These are phyloP conservation scores for Colletotrichum filicis DNA, from an alignment of 2,329 filamentous ascomycete genomes.

Conservation along the genomic window DNA sequence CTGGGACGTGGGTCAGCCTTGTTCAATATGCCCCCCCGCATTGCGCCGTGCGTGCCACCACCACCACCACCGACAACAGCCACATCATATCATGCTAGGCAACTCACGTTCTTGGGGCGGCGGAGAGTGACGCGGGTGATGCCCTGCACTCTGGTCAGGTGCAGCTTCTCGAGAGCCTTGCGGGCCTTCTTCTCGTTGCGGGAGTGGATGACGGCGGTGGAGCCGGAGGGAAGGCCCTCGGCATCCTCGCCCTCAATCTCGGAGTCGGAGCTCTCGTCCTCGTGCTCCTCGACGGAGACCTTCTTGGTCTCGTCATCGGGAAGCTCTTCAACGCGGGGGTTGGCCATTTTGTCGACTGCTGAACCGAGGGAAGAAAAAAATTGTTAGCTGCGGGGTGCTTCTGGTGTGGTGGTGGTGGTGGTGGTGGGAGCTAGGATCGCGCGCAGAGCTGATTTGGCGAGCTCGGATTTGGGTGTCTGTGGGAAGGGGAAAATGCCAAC, in stretches of 20 bases:
- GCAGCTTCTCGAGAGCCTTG: slow-evolving; percentile 99
- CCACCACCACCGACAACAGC: slow-evolving; percentile 1
- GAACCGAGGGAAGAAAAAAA: not conserved
- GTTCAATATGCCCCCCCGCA: slow-evolving; percentile 15
- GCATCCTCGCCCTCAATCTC: slow-evolving; percentile 80
- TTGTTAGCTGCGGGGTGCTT: slow-evolving; percentile 27
- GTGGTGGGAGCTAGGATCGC: slow-evolving; percentile 36
- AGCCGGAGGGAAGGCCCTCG: slow-evolving; percentile 80
- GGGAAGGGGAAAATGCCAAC: slow-evolving; percentile 22
- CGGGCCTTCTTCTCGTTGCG: slow-evolving; percentile 99
- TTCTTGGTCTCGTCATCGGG: slow-evolving; percentile 91
- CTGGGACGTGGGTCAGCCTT: slow-evolving; percentile 57
- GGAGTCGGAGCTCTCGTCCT: slow-evolving; percentile 77
- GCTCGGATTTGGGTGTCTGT: slow-evolving; percentile 17
- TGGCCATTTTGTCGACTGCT: slow-evolving; percentile 78
- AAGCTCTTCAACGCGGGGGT: slow-evolving; percentile 97
- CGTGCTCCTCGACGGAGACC: slow-evolving; percentile 79
- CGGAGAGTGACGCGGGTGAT: slow-evolving; percentile 98
- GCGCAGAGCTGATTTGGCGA: slow-evolving; percentile 31
- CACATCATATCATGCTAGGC: not conserved
- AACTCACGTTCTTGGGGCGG: slow-evolving; percentile 97
- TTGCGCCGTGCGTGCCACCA: not conserved
- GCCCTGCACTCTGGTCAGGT: slow-evolving; percentile 93
- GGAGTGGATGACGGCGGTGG: slow-evolving; percentile 91
- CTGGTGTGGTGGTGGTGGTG: slow-evolving; percentile 12